Conservation (phyloP, 2,329 filamentous ascomycete genomes). For the Aureobasidium sp. region DNA sequence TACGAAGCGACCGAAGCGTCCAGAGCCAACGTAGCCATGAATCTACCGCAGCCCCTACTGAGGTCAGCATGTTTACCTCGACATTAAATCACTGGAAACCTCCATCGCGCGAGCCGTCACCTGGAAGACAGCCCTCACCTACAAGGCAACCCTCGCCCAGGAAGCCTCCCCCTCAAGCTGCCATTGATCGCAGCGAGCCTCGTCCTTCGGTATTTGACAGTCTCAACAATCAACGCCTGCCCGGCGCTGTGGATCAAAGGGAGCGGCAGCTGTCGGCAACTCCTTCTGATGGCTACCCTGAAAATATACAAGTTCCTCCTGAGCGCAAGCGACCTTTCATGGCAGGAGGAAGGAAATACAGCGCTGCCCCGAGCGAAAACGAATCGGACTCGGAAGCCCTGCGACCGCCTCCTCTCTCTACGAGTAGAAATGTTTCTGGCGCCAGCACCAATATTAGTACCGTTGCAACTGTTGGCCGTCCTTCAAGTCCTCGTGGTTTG, state of each 20-base stretch:
- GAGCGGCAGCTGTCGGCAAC: background rate
- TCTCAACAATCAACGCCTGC: background rate
- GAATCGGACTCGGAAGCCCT: conserved; percentile 22
- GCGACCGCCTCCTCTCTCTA: conserved; percentile 26
- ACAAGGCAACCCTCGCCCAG: conserved; percentile 6
- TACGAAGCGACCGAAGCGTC: conserved; percentile 28
- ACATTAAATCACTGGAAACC: conserved; percentile 19
- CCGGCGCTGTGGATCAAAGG: conserved; percentile 21
- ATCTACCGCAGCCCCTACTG: background rate
- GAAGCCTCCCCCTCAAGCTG: background rate
- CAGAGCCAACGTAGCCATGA: conserved; percentile 26
- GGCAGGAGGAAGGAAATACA: conserved; percentile 41
- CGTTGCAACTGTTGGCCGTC: conserved; percentile 7
- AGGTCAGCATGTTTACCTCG: conserved; percentile 15
- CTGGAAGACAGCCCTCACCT: background rate
- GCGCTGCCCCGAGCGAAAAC: background rate
- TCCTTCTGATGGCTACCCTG: background rate
- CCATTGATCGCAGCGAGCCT: background rate
- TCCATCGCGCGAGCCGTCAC: conserved; percentile 7
- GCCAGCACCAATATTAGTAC: conserved; percentile 9
- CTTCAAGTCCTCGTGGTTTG: conserved; percentile 10
- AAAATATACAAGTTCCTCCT: conserved; percentile 33
- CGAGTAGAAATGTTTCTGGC: conserved; percentile 15
- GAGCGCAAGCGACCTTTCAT: conserved; percentile 62
- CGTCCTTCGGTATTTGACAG: conserved; percentile 8